Evolutionary conservation across 2,329 filamentous ascomycete species (phyloP).

Genomic region (Beauveria varroae): DNA sequence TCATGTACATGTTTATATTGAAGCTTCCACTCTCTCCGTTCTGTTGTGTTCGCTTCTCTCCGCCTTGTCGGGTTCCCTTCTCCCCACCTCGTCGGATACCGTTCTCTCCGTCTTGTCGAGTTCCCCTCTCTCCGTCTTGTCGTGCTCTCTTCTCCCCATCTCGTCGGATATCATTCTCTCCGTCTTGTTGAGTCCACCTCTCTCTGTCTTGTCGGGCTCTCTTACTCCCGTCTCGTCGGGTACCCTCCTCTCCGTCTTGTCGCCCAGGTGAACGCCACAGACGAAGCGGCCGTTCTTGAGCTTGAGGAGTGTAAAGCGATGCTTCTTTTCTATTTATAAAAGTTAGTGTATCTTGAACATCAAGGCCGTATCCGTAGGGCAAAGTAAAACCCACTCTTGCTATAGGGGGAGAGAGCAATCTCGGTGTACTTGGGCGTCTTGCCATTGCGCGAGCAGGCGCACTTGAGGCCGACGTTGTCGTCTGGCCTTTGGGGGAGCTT

Average conservation of each 20-base stretch:
- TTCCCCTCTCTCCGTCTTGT: not conserved
- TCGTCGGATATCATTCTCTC: not conserved
- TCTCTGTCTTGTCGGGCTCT: not conserved
- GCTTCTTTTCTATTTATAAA: too few species aligned
- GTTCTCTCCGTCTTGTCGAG: not conserved
- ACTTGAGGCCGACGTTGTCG: not conserved
- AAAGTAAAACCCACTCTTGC: not conserved
- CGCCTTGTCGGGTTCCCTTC: not conserved
- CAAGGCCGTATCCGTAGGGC: too few species aligned
- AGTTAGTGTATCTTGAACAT: not conserved
- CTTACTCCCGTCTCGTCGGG: too few species aligned
- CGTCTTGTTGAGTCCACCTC: not conserved
- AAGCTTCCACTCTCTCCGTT: too few species aligned
- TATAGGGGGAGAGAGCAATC: not conserved
- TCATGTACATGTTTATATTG: not conserved
- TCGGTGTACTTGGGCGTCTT: not conserved
- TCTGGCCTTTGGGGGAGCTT: not conserved
- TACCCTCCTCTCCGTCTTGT: not conserved
- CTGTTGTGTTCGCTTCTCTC: not conserved
- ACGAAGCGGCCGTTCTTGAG: slow-evolving; percentile 2
- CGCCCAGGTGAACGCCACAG: not conserved
- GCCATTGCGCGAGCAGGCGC: not conserved
- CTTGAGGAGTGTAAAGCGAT: not conserved
- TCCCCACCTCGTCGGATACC: too few species aligned
- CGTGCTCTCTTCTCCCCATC: too few species aligned